phyloP scores from a whole-genome alignment of 106 monocot species.

The Phalaenopsis equestris region DNA sequence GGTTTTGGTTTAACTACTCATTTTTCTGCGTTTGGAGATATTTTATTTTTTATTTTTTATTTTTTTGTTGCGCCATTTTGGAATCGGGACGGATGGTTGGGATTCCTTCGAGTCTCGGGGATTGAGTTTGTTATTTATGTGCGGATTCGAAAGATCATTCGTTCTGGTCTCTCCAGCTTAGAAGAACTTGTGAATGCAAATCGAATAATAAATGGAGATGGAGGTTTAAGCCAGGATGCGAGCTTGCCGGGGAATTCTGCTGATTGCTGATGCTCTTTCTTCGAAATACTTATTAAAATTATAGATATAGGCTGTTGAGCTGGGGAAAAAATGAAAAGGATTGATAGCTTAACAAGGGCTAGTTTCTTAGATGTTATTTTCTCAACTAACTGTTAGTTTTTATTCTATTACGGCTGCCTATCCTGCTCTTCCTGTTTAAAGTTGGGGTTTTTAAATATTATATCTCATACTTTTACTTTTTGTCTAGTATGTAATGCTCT shows the following conservation, averaged over 20 bases:
- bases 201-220: not conserved
- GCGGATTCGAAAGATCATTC: not conserved
- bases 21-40: not conserved
- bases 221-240: not conserved
- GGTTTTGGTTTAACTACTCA: not conserved
- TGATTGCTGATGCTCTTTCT: not conserved
- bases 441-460: not conserved
- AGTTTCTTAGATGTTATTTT: no score
- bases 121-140: not conserved
- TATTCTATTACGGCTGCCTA: no score
- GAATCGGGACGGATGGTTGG: not conserved
- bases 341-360: no score
- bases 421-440: not conserved
- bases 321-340: no score
- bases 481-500: no score
- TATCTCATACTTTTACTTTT: no score
- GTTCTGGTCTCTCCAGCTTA: not conserved
- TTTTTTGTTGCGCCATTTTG: not conserved
- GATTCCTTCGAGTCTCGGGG: not conserved
- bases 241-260: not conserved
- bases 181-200: not conserved
- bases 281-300: not conserved
- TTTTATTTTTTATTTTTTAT: not conserved
- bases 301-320: no score
- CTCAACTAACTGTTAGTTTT: no score